phyloP scores from a whole-genome alignment of 768 basidiomycete species.

The Termitomyces sp. region DNA sequence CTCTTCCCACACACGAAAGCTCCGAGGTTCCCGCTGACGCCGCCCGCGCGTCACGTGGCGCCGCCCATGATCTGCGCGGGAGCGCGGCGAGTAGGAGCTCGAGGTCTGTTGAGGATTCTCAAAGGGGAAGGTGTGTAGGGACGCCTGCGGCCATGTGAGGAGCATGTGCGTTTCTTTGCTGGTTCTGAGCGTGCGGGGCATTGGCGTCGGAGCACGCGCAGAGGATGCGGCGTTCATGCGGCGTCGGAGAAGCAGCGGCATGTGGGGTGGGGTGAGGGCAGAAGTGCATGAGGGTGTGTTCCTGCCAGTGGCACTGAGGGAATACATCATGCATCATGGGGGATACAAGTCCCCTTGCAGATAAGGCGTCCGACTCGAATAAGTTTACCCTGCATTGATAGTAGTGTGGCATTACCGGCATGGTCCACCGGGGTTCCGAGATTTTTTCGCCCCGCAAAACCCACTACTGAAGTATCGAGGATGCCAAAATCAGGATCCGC shows the following conservation, averaged over 20 bases:
- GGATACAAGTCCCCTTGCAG: no score
- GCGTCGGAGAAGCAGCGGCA: conserved; percentile 47
- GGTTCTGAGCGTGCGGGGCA: not conserved
- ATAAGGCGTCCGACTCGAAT: no score
- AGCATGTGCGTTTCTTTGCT: not conserved
- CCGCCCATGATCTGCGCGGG: conserved; percentile 47
- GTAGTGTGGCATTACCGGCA: no score
- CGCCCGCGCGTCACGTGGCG: conserved; percentile 25
- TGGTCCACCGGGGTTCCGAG: no score
- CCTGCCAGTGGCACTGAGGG: no score
- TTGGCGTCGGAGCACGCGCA: conserved; percentile 25
- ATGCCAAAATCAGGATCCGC: no score
- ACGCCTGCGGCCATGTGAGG: not conserved
- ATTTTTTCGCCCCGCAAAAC: no score
- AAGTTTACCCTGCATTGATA: no score
- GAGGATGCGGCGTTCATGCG: conserved; percentile 31
- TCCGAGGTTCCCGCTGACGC: conserved; percentile 45
- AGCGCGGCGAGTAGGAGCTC: conserved; percentile 17
- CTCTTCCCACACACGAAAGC: conserved; percentile 38
- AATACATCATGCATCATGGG: no score
- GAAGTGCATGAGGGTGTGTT: conserved; percentile 39
- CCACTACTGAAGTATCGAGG: no score
- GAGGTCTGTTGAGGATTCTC: not conserved
- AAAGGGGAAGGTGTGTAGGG: no score
- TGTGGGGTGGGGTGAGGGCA: conserved; percentile 46